Evolutionary conservation across 2,329 filamentous ascomycete species (phyloP), one percentile per base, ranked within the genome.

Genomic region (Exophiala phaeomuriformis): DNA sequence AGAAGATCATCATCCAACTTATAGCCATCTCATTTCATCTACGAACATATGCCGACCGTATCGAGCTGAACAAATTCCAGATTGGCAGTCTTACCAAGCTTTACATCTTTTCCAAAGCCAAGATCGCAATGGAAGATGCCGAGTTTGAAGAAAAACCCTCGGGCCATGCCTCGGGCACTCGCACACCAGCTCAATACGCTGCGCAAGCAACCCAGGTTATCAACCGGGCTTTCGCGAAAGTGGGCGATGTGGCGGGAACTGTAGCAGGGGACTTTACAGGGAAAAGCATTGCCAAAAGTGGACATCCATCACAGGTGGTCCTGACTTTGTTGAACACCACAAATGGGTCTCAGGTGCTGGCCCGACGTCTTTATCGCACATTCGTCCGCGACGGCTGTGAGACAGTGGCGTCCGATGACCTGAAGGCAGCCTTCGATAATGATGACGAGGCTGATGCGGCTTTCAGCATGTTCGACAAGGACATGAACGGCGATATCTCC

Each of bases 401-500:
- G 12, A 88, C 86, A 0, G 84, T 96, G 3, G 79, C 82, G 19
- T 77, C 84, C 0, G 88, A 90, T 5, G 90, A 96, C 64, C 71
- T 97, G 50, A 84, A 83, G 57, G 74, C 79, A 7, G 90, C 88
- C 0, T 96, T 95, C 63, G 79, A 85, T 6, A 86, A 84, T 28
- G 79, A 85, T 12, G 90, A 96, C 9, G 91, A 96, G 66, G 88
- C 90, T 0, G 86, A 93, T 50, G 86, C 86, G 2, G 90, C 90
- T 0, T 96, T 97, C 64, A 77, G 78, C 62, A 90, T 96, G 76
- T 96, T 96, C 62, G 91, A 97, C 72, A 94, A 93, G 66, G 91
- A 97, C 64, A 82, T 96, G 74, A 97, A 97, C 60, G 91, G 90
- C 3, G 91, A 97, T 65, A 95, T 96, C 47, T 94, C 88, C 0